Percentiles rank a stretch among this genome's conserved stretches.
Conservation (phyloP, 371 early-diverging fungal genomes). For the Rhizopus sp. region DNA sequence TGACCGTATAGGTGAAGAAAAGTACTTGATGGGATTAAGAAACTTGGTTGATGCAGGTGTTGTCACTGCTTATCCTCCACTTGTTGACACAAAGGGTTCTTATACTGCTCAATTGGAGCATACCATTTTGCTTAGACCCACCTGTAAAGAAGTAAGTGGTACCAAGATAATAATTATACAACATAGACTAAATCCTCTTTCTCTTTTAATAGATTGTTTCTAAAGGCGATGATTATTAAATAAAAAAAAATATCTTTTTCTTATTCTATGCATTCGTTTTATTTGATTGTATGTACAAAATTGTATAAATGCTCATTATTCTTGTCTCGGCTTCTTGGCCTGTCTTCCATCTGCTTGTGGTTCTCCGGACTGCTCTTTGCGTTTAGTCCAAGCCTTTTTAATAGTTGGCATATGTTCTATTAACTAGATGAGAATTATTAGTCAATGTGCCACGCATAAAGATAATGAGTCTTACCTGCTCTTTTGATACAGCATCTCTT, state of each 20-base stretch:
- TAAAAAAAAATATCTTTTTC: background rate
- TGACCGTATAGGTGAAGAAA: slow-evolving; percentile 89
- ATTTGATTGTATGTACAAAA: slow-evolving; percentile 5
- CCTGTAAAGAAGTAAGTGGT: slow-evolving; percentile 78
- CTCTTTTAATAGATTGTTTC: slow-evolving; percentile 37
- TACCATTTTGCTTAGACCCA: slow-evolving; percentile 90
- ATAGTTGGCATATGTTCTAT: slow-evolving; percentile 26
- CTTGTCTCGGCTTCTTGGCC: slow-evolving; percentile 15
- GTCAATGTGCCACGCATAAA: background rate
- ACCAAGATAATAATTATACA: background rate
- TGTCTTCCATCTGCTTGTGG: slow-evolving; percentile 18
- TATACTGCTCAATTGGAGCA: slow-evolving; percentile 99
- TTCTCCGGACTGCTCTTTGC: slow-evolving; percentile 9
- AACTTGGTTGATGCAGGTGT: slow-evolving; percentile 87
- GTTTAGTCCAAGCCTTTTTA: slow-evolving; percentile 20
- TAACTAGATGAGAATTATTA: slow-evolving; percentile 5
- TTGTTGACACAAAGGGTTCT: slow-evolving; percentile 89
- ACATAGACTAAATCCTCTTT: background rate
- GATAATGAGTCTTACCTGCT: slow-evolving; percentile 51
- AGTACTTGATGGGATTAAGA: slow-evolving; percentile 84
- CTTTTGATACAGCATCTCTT: slow-evolving; percentile 69
- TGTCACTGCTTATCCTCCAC: slow-evolving; percentile 94
- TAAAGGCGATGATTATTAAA: slow-evolving; percentile 55
- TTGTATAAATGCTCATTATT: slow-evolving; percentile 2
- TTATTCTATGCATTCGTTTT: slow-evolving; percentile 1